phyloP scores from a whole-genome alignment of 805 yeast species.

The Ogataea siamensis region DNA sequence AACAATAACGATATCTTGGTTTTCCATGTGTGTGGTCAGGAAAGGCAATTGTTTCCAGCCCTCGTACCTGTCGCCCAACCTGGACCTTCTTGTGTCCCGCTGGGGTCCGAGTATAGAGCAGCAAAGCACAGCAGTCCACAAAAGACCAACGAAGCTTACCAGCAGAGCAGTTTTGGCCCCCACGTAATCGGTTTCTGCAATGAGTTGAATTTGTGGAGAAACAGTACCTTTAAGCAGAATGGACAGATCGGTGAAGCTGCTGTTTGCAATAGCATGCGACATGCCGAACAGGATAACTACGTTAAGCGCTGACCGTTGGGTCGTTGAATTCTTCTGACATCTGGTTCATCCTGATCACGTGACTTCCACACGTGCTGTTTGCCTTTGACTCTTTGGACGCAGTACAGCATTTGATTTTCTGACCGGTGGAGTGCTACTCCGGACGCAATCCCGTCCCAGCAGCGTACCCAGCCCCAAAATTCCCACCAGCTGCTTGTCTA shows the following conservation, averaged over 20 bases:
- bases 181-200: constrained; percentile 47
- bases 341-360: constrained; percentile 30
- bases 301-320: constrained; percentile 32
- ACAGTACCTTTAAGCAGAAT: constrained; percentile 46
- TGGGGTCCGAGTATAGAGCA: constrained; percentile 11
- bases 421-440: constrained; percentile 24
- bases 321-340: constrained; percentile 33
- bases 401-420: not conserved
- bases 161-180: constrained; percentile 21
- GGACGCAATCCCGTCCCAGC: constrained; percentile 29
- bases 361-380: not conserved
- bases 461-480: constrained; percentile 33
- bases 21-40: constrained; percentile 18
- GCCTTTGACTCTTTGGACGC: not conserved
- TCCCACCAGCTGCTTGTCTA: constrained; percentile 37
- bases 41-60: constrained; percentile 15
- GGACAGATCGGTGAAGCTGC: constrained; percentile 52
- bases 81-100: constrained; percentile 9
- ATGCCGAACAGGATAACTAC: constrained; percentile 33
- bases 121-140: constrained; percentile 4
- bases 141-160: constrained; percentile 13
- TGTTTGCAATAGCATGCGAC: constrained; percentile 51
- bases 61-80: constrained; percentile 13
- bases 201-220: constrained; percentile 43
- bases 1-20: too few species aligned